These are phyloP conservation scores for Phtheirospermum japonicum DNA, from an alignment of 257 asterid genomes.

Conservation along the genomic window DNA sequence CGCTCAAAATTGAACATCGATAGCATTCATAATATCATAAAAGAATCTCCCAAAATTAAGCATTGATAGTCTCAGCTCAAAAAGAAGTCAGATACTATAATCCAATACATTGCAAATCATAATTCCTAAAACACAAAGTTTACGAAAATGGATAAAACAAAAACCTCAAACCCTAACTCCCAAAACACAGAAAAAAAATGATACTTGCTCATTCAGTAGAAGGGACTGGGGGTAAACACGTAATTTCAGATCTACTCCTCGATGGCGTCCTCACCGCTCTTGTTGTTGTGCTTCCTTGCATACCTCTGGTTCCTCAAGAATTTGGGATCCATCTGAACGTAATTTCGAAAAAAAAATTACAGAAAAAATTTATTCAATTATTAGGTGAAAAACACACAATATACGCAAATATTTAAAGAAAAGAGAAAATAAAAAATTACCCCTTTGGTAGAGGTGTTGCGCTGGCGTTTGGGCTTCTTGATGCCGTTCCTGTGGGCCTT, in stretches of 20 bases:
- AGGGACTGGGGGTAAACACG: constrained; percentile 10
- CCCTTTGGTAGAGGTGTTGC: constrained; percentile 83
- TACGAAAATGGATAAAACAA: no score
- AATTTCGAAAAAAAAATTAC: neutral
- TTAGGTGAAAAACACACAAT: no score
- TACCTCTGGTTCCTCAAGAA: constrained; percentile 97
- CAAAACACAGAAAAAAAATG: neutral
- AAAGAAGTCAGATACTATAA: neutral
- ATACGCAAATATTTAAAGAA: neutral
- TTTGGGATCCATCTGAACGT: constrained; percentile 78
- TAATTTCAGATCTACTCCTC: constrained; percentile 44
- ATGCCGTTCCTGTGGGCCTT: constrained; percentile 89
- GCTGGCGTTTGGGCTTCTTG: constrained; percentile 79
- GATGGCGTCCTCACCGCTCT: constrained; percentile 38
- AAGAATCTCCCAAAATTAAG: neutral
- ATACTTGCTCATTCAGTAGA: neutral
- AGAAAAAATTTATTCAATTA: no score
- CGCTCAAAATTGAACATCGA: neutral
- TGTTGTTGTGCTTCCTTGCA: constrained; percentile 87
- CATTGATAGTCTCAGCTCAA: neutral
- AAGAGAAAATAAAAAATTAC: constrained; percentile 23
- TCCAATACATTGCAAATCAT: neutral
- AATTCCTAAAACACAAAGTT: no score
- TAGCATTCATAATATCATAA: no score
- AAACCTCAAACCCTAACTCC: neutral